phyloP scores from a whole-genome alignment of 208 protist genomes.

The Blechomonas ayalai region DNA sequence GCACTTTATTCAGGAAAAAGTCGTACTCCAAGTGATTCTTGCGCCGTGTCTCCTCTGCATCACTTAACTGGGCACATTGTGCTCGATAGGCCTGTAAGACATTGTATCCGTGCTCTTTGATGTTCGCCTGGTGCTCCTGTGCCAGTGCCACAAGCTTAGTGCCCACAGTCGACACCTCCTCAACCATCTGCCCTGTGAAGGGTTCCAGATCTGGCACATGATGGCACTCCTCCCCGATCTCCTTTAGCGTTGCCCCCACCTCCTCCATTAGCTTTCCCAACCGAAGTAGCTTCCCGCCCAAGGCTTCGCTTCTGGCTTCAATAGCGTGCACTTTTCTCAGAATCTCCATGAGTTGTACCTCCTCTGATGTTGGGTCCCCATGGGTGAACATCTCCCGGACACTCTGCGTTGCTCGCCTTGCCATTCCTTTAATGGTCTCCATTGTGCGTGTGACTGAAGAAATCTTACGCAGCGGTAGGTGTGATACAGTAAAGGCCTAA shows the following conservation, averaged over 20 bases:
- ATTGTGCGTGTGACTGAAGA: conserved; percentile 11
- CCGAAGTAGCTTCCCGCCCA: conserved; percentile 51
- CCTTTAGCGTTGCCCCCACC: conserved; percentile 43
- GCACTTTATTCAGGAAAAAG: conserved; percentile 73
- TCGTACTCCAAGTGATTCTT: conserved; percentile 67
- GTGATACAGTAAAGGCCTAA: too few relatives aligned
- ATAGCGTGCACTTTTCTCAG: conserved; percentile 36
- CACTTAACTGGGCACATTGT: conserved; percentile 32
- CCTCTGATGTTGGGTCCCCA: conserved; percentile 20
- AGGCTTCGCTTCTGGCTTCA: conserved; percentile 24
- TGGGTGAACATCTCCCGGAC: conserved; percentile 53
- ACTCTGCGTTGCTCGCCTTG: conserved; percentile 73
- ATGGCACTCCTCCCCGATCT: conserved; percentile 68
- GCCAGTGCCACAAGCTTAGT: conserved; percentile 35
- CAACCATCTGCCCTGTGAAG: conserved; percentile 43
- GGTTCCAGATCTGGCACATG: conserved; percentile 42
- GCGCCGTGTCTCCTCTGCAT: conserved; percentile 41
- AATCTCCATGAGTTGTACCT: conserved; percentile 30
- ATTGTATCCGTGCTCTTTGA: conserved; percentile 57
- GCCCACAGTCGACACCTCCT: conserved; percentile 41
- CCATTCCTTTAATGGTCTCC: conserved; percentile 62
- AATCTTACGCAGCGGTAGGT: too few relatives aligned
- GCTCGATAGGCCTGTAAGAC: conserved; percentile 39
- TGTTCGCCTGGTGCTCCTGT: conserved; percentile 43
- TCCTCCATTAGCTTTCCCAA: conserved; percentile 62